Conservation (phyloP, 2,329 filamentous ascomycete genomes). For the Penicillium sp. region DNA sequence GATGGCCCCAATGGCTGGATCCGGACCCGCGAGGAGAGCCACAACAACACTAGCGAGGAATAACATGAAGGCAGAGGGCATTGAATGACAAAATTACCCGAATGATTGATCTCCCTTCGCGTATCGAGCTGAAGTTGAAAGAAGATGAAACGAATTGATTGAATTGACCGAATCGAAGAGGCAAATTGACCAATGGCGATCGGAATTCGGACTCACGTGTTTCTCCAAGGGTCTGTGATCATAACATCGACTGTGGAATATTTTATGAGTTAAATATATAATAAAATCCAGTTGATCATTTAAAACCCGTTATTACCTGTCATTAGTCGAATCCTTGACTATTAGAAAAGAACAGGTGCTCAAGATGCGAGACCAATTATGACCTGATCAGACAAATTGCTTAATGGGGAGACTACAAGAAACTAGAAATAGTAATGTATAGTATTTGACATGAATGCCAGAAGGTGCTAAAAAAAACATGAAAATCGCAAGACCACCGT, state of each 20-base stretch:
- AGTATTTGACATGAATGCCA: conserved; percentile 3
- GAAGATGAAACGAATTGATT: background rate
- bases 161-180: background rate
- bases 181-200: background rate
- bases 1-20: conserved; percentile 29
- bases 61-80: conserved; percentile 13
- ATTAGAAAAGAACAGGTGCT: background rate
- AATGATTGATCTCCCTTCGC: background rate
- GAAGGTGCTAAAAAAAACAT: conserved; percentile 2
- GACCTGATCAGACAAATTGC: background rate
- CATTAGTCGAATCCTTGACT: background rate
- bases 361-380: background rate
- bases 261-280: background rate
- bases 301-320: too few relatives aligned
- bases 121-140: background rate
- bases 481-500: background rate
- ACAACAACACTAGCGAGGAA: conserved; percentile 23
- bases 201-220: conserved; percentile 14
- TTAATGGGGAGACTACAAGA: background rate
- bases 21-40: conserved; percentile 26
- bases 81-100: background rate
- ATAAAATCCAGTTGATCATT: background rate
- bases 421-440: background rate
- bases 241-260: background rate
- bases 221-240: background rate